Evolutionary conservation across 208 protist species (phyloP), one percentile per base, ranked within the genome.

Genomic region (Crithidia thermophila): DNA sequence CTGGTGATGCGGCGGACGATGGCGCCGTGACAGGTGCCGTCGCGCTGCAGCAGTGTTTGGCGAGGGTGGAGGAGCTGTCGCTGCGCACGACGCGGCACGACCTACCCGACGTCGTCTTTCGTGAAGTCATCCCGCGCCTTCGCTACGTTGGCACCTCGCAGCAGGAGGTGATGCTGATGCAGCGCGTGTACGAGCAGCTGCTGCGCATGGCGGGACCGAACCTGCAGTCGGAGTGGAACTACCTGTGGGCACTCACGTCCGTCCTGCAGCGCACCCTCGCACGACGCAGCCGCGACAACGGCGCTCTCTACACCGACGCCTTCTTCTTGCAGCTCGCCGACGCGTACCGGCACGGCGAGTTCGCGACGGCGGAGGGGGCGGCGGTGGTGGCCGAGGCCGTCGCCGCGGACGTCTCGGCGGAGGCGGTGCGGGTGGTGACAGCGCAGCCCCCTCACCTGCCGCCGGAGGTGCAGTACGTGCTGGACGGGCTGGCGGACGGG

Each of bases 311-410:
- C 72, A 93, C 86, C 0, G 90, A 95, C 45, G 31, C 69, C 4
- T 95, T 93, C 63, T 93, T 93, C 42, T 56, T 91, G 25, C 50
- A 85, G 4, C 72, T 94, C 5, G 78, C 80, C 2, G 67, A 84
- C 14, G 28, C 62, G 58, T 84, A 87, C 40, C 58, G 62, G 30
- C 62, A 70, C 20, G 52, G 59, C n/a, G 45, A 21, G 28, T 81
- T 69, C 25, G 62, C 71, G 28, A 40, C 69, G 2, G 16, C 7
- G 27, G 72, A 62, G 31, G 72, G 68, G 4, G 45, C 55, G 43
- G 59, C 66, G 37, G 47, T 58, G 14, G 69, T 84, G 14, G 45
- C 11, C 21, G 81, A 86, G 8, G 61, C 36, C 9, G 62, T 87
- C 30, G 61, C 53, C 1, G 63, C 59, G 21, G 60, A 73, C 16